Base-by-base conservation (phyloP, 805 yeast species). In the Candida silvatica region DNA sequence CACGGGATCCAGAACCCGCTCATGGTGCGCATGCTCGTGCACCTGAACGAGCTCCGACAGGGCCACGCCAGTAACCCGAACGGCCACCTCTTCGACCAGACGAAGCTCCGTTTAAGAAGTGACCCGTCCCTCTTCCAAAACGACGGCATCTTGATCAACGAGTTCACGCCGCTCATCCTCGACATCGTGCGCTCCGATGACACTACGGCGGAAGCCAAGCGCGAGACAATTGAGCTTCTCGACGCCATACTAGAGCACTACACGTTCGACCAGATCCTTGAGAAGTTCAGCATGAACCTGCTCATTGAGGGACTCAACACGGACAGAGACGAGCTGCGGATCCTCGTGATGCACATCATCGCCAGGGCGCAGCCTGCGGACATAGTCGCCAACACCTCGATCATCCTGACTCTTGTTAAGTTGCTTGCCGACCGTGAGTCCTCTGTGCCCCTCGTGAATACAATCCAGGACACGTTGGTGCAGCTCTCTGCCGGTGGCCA, bases 321-420 rank as follows among this genome's bases (percentile, higher is more conserved):
- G 11, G 46, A 46, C 11, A 40, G 48, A 19, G 48, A 52, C 11
- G 44, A 45, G 15, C 42, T 62, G 19, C 51, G 52, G 29, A 31
- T 41, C 2, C 43, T 52, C 9, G 46, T 52, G 20, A 44, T 56
- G 11, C 36, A 46, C 3, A 37, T 57, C 9, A 37, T 62, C 4
- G 20, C 38, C 4, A 45, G 43, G 23, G 53, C 59, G 4, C 40
- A 46, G 6, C 61, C 62, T 2, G 42, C 57, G 3, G 65, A 58
- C 37, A 25, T 56, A n/a, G 37, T 59, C 12, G 59, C 61, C 7
- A 56, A 53, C 32, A 51, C 62, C 0, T 47, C 53, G 4, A 36
- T 61, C 4, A 32, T 56, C 12, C 36, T 42, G 11, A 41, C 42
- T 15, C 18, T 62, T 23, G 42, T 60, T 19, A 29, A 37, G 3